Conservation (phyloP, 108 stramenopile genomes). For the Chaetoceros muelleri region DNA sequence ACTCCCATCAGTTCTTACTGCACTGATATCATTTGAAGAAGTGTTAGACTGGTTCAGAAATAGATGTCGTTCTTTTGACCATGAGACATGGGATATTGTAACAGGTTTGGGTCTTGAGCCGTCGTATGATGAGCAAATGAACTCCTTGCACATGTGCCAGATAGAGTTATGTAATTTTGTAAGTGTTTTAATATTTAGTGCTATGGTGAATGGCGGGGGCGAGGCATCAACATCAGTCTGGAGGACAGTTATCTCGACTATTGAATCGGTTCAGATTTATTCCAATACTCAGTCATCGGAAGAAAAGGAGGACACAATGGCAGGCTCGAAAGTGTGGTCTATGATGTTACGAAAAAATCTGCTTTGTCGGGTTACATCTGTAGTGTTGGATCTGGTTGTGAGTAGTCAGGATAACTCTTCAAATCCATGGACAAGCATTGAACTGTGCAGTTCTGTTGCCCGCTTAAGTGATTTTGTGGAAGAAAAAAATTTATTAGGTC, state of each 20-base stretch:
- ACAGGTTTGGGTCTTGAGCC: not conserved
- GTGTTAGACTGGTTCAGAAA: not conserved
- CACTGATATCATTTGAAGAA: not conserved
- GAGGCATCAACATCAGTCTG: conserved; percentile 66
- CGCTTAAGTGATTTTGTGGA: conserved; percentile 61
- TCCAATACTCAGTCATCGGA: too few species aligned
- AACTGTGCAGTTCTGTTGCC: conserved; percentile 57
- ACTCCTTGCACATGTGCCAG: conserved; percentile 39
- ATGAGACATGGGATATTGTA: not conserved
- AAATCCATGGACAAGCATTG: conserved; percentile 48
- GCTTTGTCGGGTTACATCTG: conserved; percentile 55
- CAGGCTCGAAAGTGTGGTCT: too few species aligned
- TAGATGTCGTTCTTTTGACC: not conserved
- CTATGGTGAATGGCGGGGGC: conserved; percentile 72
- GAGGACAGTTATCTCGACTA: conserved; percentile 36
- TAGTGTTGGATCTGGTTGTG: conserved; percentile 53
- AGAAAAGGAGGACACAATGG: too few species aligned
- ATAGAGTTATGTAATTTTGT: conserved; percentile 41
- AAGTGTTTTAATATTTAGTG: conserved; percentile 49
- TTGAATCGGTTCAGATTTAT: conserved; percentile 12
- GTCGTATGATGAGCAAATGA: not conserved
- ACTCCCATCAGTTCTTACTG: not conserved
- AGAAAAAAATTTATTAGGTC: conserved; percentile 67
- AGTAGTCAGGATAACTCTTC: conserved; percentile 42
- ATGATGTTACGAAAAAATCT: conserved; percentile 17